A percentile compares a stretch with the other conserved stretches of the same genome.
phyloP scores from a whole-genome alignment of 176 grass and related monocot species.

The Zizania latifolia region DNA sequence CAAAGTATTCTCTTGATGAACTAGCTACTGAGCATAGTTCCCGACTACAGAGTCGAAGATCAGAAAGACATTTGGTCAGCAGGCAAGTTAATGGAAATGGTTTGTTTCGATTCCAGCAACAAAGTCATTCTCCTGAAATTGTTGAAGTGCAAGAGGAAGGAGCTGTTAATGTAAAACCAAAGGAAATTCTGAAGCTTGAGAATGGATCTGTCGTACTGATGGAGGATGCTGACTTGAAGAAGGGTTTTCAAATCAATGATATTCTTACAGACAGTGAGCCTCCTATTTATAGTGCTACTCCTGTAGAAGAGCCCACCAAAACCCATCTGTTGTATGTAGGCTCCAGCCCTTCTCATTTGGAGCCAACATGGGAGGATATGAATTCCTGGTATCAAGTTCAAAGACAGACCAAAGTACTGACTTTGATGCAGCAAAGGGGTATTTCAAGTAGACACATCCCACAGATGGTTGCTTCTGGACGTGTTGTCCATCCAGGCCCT shows the following conservation, averaged over 20 bases:
- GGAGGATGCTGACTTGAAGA: conserved; percentile 64
- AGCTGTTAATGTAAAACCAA: conserved; percentile 46
- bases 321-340: conserved; percentile 69
- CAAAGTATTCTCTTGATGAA: conserved; percentile 78
- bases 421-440: conserved; percentile 78
- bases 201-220: conserved; percentile 71
- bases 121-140: conserved; percentile 85
- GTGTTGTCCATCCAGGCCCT: conserved; percentile 54
- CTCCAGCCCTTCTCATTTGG: conserved; percentile 80
- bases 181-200: conserved; percentile 77
- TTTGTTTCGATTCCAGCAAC: conserved; percentile 66
- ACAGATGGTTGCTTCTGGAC: conserved; percentile 66
- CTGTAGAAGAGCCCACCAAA: conserved; percentile 61
- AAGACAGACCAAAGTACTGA: conserved; percentile 81
- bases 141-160: conserved; percentile 74
- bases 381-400: conserved; percentile 94
- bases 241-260: conserved; percentile 70
- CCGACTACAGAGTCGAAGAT: conserved; percentile 78
- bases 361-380: conserved; percentile 92
- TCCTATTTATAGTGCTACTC: conserved; percentile 66
- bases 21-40: conserved; percentile 80
- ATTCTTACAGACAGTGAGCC: conserved; percentile 62
- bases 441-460: conserved; percentile 85
- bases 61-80: conserved; percentile 79
- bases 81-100: conserved; percentile 67